Evolutionary conservation across 768 basidiomycete genomes (phyloP).

Genomic region (Glaciozyma martinii): DNA sequence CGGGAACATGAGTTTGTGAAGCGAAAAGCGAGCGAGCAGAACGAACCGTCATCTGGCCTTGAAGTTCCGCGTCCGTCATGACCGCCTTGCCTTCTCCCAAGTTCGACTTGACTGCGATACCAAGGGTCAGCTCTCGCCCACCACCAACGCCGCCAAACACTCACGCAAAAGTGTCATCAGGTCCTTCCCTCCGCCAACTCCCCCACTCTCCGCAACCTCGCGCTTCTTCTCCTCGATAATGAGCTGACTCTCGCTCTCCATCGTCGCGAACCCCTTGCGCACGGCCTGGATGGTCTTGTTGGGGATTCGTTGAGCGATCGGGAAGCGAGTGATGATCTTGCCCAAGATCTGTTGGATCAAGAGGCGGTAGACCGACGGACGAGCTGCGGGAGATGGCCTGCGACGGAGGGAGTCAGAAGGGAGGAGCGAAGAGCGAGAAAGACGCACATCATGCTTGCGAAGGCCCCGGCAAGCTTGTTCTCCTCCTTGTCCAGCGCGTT

Average conservation of each 20-base stretch:
- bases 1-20: neutral
- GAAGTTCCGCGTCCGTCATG: conserved; percentile 19
- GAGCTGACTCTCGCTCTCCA: conserved; percentile 26
- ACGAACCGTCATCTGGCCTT: conserved; percentile 7
- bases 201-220: conserved; percentile 15
- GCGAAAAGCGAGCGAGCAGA: neutral
- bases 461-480: conserved; percentile 22
- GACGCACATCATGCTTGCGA: conserved; percentile 23
- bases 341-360: conserved; percentile 8
- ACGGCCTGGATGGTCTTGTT: neutral
- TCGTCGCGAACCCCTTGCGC: conserved; percentile 11
- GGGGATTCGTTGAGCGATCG: conserved; percentile 5
- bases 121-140: neutral
- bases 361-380: neutral
- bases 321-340: conserved; percentile 15
- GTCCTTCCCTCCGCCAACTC: conserved; percentile 17
- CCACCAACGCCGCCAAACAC: neutral
- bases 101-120: conserved; percentile 13
- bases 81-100: conserved; percentile 8
- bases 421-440: no score
- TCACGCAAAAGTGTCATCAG: conserved; percentile 25
- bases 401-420: no score
- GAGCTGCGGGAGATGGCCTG: neutral
- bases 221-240: conserved; percentile 26
- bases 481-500: conserved; percentile 10